Base-by-base conservation (phyloP, 2,329 filamentous ascomycete species). In the Tolypocladium ophioglossoides region DNA sequence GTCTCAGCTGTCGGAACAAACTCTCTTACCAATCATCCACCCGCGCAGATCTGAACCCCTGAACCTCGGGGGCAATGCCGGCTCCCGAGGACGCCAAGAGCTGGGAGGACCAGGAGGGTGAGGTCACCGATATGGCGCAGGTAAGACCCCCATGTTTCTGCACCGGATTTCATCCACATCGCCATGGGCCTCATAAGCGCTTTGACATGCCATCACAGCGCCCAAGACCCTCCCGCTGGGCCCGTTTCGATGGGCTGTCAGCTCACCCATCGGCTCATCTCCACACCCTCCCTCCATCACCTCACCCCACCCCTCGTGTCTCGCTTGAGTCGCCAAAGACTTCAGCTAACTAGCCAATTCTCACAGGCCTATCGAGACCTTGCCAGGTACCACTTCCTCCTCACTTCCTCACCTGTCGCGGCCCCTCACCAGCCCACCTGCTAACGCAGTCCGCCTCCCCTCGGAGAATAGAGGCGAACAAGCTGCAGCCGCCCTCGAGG, bases 401-500 rank as follows among this genome's bases (percentile, higher is more conserved):
- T 44, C 20, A 18, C 35, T 22, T 46, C 22, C 27, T 32, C 52
- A 22, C 27, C 50, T n/a, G n/a, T n/a, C n/a, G n/a, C n/a, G 24
- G 32, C 37, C 51, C 40, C 24, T n/a, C 22, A 48, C 41, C 22
- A 22, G 34, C 22, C 48, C 53, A 35, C 39, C 30, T 6, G 52
- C 53, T 54, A 51, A 51, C 47, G 20, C 30, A 4, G 24, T n/a
- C 20, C 39, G 32, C 46, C 34, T 10, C 16, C n/a, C 41, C 24
- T 4, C 35, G 39, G 30, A 22, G 35, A 57, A 54, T 56, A 80
- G 77, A 61, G 80, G 79, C 59, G 80, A 83, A 57, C 74, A 79
- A 59, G 70, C 79, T 4, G 79, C 79, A 44, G 63, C 74, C 12
- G 72, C 72, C 34, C 73, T 83, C 20, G 80, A 83, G 62, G 69